Evolutionary conservation across 306 rosid genomes (phyloP).

Genomic region (Corylus avellana): DNA sequence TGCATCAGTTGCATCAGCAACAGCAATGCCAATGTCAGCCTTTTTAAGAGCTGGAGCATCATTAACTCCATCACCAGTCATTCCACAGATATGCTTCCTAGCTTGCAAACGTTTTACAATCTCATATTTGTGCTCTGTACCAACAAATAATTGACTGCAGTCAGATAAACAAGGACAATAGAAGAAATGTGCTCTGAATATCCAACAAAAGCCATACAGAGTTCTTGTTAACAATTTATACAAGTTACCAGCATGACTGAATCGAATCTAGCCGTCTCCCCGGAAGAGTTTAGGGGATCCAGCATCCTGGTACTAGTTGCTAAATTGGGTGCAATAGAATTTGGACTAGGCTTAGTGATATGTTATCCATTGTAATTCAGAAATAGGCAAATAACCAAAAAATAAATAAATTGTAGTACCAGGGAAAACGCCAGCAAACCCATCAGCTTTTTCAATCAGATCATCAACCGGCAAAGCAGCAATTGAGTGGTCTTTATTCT

Average conservation of each 20-base stretch:
- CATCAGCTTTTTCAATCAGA: constrained; percentile 81
- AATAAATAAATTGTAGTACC: constrained; percentile 37
- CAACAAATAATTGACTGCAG: neutral
- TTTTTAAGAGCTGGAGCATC: constrained; percentile 89
- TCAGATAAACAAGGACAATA: constrained; percentile 16
- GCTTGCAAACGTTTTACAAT: constrained; percentile 80
- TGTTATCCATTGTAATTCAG: neutral
- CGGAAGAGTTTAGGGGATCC: constrained; percentile 10
- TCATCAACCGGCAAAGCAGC: constrained; percentile 80
- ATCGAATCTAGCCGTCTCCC: neutral
- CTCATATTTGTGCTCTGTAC: constrained; percentile 82
- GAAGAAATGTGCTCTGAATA: neutral
- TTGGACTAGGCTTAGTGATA: constrained; percentile 8
- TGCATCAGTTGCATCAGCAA: constrained; percentile 92
- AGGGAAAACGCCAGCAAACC: constrained; percentile 87
- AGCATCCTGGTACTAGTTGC: constrained; percentile 12
- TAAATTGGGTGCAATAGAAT: constrained; percentile 9
- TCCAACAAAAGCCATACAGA: constrained; percentile 1
- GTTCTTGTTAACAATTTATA: constrained; percentile 2
- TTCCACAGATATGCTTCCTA: constrained; percentile 78
- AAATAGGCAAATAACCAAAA: neutral
- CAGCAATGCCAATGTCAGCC: constrained; percentile 93
- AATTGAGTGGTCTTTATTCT: constrained; percentile 60
- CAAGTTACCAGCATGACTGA: neutral
- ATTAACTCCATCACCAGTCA: constrained; percentile 92